These are phyloP conservation scores for Kentomonas sorsogonicus DNA, from an alignment of 208 protist species.

Conservation along the genomic window DNA sequence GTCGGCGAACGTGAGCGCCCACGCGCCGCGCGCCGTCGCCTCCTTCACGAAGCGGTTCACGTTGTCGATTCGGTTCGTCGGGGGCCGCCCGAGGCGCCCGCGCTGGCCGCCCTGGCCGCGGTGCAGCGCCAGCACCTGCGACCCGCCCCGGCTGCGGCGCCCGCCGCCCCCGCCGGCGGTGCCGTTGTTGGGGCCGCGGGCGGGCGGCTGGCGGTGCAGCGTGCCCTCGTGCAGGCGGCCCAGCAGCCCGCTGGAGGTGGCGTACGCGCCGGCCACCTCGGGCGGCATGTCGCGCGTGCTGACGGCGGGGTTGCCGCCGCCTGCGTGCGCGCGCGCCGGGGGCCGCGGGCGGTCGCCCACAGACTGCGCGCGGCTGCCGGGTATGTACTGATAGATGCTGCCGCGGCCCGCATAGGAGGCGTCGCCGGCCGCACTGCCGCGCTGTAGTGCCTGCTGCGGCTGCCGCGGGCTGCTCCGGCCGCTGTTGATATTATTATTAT, in stretches of 20 bases:
- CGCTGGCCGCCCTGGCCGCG: too few relatives aligned
- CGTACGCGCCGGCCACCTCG: neutral
- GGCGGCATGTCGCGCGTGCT: neutral
- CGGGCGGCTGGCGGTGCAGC: slow-evolving; percentile 16
- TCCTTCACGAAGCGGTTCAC: slow-evolving; percentile 14
- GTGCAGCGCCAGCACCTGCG: neutral
- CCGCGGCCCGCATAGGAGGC: too few relatives aligned
- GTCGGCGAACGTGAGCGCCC: slow-evolving; percentile 28
- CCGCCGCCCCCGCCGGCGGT: neutral
- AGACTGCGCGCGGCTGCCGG: too few relatives aligned
- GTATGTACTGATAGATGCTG: too few relatives aligned
- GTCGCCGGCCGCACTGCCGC: too few relatives aligned
- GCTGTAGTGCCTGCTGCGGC: too few relatives aligned
- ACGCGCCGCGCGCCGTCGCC: slow-evolving; percentile 17
- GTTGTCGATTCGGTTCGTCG: neutral
- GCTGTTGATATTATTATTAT: too few relatives aligned
- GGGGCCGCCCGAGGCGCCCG: too few relatives aligned
- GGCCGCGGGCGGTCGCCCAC: too few relatives aligned
- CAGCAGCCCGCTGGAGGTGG: slow-evolving; percentile 12
- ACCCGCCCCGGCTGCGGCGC: neutral
- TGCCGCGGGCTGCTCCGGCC: too few relatives aligned
- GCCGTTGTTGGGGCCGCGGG: neutral
- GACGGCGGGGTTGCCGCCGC: neutral
- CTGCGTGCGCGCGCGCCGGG: too few relatives aligned
- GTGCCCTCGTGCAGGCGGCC: slow-evolving; percentile 37